Percentiles rank a stretch among this genome's conserved stretches.
Conservation (phyloP, 805 yeast genomes). For the Hanseniaspora hatyaiensis region DNA sequence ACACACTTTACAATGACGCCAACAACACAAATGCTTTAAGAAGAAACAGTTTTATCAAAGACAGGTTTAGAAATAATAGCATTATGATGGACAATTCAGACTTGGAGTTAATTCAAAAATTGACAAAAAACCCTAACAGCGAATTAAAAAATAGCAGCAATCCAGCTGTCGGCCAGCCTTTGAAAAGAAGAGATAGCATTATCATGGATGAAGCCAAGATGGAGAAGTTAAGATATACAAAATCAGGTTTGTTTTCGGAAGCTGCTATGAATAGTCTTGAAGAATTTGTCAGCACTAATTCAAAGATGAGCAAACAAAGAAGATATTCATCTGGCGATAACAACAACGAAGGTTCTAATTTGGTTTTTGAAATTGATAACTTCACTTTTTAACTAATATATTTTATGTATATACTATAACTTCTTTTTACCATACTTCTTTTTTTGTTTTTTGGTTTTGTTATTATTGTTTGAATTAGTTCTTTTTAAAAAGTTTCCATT, state of each 20-base stretch:
- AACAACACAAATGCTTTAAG: constrained; percentile 14
- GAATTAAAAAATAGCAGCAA: constrained; percentile 19
- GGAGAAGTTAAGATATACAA: constrained; percentile 65
- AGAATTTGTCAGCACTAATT: constrained; percentile 31
- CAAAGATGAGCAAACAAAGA: not conserved
- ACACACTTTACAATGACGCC: not conserved
- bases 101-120: constrained; percentile 16
- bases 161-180: constrained; percentile 6
- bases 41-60: not conserved
- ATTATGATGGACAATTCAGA: constrained; percentile 4
- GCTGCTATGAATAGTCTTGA: constrained; percentile 64
- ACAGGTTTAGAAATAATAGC: not conserved
- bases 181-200: constrained; percentile 36
- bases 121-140: constrained; percentile 17
- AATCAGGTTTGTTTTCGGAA: constrained; percentile 66
- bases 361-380: constrained; percentile 6
- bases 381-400: constrained; percentile 2
- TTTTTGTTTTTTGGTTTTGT: not conserved
- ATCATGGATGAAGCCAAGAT: constrained; percentile 64
- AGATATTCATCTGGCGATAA: not conserved
- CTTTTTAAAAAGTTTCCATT: constrained; percentile 5
- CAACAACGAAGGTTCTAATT: not conserved
- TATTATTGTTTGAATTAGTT: not conserved
- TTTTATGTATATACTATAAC: not conserved
- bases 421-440: too few relatives aligned